Conservation (phyloP, 148 eudicot species). For the Diospyros kaki region DNA sequence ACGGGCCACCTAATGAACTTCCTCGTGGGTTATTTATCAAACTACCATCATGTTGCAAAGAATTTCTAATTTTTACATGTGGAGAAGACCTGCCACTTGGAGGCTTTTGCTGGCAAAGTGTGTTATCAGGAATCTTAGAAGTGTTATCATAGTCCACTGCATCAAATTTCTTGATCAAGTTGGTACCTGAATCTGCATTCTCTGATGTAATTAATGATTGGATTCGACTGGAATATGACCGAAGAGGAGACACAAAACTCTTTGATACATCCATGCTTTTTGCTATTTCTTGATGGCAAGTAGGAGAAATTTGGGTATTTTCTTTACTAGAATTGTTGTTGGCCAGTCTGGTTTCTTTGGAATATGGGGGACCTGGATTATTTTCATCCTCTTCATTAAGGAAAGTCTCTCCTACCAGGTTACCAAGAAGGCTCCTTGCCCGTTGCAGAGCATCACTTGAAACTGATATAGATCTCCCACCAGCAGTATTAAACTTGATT, state of each 20-base stretch:
- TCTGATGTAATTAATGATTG: slow-evolving; percentile 25
- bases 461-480: slow-evolving; percentile 87
- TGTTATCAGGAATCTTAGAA: slow-evolving; percentile 22
- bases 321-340: slow-evolving; percentile 23
- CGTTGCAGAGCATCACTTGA: slow-evolving; percentile 81
- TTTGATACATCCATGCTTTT: slow-evolving; percentile 33
- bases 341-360: slow-evolving; percentile 21
- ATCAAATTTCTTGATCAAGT: slow-evolving; percentile 60
- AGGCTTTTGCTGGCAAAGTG: slow-evolving; percentile 21
- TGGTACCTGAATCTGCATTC: slow-evolving; percentile 40
- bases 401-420: slow-evolving; percentile 48
- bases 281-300: slow-evolving; percentile 20
- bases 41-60: slow-evolving; percentile 20
- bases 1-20: slow-evolving; percentile 36
- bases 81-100: slow-evolving; percentile 18
- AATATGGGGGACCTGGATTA: slow-evolving; percentile 36
- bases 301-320: slow-evolving; percentile 20
- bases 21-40: slow-evolving; percentile 25
- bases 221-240: slow-evolving; percentile 34
- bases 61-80: slow-evolving; percentile 13
- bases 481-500: slow-evolving; percentile 80
- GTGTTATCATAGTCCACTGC: slow-evolving; percentile 42
- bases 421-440: slow-evolving; percentile 88
- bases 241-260: slow-evolving; percentile 58
- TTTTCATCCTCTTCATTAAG: slow-evolving; percentile 39